phyloP scores from a whole-genome alignment of 2,329 filamentous ascomycete species.

The Pestalotiopsis fici region DNA sequence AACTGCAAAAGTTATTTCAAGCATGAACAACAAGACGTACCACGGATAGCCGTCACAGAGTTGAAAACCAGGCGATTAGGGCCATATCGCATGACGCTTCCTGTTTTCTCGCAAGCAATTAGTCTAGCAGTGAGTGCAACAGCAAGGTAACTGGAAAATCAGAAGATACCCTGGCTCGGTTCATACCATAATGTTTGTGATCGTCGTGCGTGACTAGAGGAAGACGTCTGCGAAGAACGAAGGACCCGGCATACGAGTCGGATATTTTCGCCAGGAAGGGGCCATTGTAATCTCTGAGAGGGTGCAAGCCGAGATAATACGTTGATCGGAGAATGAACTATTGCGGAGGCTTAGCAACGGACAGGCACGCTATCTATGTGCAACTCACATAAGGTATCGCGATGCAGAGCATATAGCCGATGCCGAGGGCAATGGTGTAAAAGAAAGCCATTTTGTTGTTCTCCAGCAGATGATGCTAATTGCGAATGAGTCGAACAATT shows the following conservation, averaged over 20 bases:
- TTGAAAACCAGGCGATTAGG: constrained; percentile 21
- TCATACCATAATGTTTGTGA: neutral
- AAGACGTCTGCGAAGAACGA: neutral
- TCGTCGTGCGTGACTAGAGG: neutral
- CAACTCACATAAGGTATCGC: neutral
- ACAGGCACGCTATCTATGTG: neutral
- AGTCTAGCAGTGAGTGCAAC: constrained; percentile 7
- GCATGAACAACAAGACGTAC: neutral
- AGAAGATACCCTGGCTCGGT: neutral
- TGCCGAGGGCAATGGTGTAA: neutral
- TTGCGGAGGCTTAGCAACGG: neutral
- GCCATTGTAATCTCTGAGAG: neutral
- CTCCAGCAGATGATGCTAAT: neutral
- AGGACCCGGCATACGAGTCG: neutral
- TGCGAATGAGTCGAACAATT: neutral
- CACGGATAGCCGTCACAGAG: constrained; percentile 13
- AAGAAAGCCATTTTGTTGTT: neutral
- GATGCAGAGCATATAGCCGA: neutral
- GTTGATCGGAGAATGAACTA: neutral
- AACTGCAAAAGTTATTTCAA: neutral
- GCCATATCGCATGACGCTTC: constrained; percentile 17
- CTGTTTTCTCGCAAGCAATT: constrained; percentile 7
- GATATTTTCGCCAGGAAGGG: neutral
- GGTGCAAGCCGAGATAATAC: neutral
- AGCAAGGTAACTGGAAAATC: neutral